Evolutionary conservation across 805 yeast genomes (phyloP), one percentile per base, ranked within the genome.

Genomic region (Cyberlindnera saturnus): DNA sequence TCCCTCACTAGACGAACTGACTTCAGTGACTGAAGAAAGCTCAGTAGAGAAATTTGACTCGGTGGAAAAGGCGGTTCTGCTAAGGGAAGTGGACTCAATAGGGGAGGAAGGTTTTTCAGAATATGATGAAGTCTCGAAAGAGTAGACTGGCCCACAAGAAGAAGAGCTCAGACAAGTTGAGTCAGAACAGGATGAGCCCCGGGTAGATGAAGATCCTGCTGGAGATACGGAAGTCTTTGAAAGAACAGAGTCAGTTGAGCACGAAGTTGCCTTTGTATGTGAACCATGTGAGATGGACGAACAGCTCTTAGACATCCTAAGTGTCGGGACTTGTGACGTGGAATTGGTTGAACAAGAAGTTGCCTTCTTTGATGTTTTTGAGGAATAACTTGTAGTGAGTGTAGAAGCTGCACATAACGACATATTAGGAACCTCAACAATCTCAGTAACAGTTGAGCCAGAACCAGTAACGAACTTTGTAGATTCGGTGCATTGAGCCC

Each of bases 391-490:
- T 17, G 32, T 17, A 20, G 39, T 16, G 16, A 20, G 11, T 3
- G 26, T 4, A 13, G 39, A 37, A 13, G 39, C 3, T 8, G 15
- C 32, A 18, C 39, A 40, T 28, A 17, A 11, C 6, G 26, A 6
- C 14, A 36, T 2, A n/a, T 20, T 36, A 14, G 46, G 46, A 3
- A 23, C 31, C 17, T 42, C 36, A 32, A 45, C 26, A 15, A 45
- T 39, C 40, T 46, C 47, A 20, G 49, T 43, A 32, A 45, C 32
- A 4, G 35, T 36, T 19, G 23, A 23, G 26, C 45, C 44, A 5
- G 39, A 19, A 18, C 49, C 51, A 13, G 51, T 45, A 16, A 31
- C 29, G 31, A 40, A 48, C 18, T 40, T 33, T 2, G 49, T 48
- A 8, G 39, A 13, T 2, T 37, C 30, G 5, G 38, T 40, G 35